Conservation (phyloP, 225 moss, liverwort and hornwort species). For the Sphagnum tenellum region DNA sequence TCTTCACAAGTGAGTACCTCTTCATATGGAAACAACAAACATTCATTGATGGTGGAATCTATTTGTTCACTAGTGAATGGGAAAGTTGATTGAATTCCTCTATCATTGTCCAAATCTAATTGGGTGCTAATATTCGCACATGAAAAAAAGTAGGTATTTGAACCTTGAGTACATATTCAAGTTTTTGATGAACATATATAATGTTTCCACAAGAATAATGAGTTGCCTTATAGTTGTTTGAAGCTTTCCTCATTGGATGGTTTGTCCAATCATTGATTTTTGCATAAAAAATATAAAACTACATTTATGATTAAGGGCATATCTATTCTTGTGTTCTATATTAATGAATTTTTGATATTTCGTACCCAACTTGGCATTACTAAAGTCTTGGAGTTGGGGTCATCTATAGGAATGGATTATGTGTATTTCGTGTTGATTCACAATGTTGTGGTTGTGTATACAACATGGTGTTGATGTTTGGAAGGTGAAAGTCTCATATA, state of each 20-base stretch:
- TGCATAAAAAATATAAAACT: neutral
- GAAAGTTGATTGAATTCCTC: slow-evolving; percentile 21
- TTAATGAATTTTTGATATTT: too few relatives aligned
- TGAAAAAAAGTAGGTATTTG: slow-evolving; percentile 18
- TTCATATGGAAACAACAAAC: too few relatives aligned
- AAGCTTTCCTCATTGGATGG: neutral
- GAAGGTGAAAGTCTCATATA: slow-evolving; percentile 47
- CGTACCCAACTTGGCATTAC: too few relatives aligned
- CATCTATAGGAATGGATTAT: too few relatives aligned
- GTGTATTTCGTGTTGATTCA: neutral
- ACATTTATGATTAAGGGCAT: neutral
- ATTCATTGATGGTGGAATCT: slow-evolving; percentile 5
- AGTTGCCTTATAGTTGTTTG: neutral
- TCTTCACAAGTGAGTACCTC: too few relatives aligned
- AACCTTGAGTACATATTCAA: neutral
- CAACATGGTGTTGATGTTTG: slow-evolving; percentile 45
- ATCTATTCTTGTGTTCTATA: too few relatives aligned
- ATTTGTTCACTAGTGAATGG: slow-evolving; percentile 27
- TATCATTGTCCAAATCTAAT: slow-evolving; percentile 19
- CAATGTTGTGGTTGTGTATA: slow-evolving; percentile 6
- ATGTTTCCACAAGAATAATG: neutral
- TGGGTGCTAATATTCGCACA: slow-evolving; percentile 28
- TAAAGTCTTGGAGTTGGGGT: too few relatives aligned
- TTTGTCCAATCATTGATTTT: neutral
- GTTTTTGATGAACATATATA: neutral